Conservation (phyloP, 768 basidiomycete genomes). For the Dendrothele bispora region DNA sequence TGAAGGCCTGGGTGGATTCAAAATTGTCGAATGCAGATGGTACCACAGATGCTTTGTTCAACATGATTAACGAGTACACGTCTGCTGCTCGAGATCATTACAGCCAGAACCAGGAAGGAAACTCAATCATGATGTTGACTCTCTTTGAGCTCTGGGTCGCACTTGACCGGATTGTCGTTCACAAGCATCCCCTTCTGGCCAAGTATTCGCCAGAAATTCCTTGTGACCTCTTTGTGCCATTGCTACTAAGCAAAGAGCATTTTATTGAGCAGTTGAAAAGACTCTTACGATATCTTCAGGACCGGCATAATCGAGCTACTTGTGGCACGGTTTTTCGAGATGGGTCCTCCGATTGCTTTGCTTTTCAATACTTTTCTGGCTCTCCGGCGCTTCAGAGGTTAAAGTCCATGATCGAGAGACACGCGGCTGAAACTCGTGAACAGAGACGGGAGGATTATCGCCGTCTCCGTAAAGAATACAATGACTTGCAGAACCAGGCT, state of each 20-base stretch:
- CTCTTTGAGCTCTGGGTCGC: conserved; percentile 49
- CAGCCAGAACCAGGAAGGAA: conserved; percentile 31
- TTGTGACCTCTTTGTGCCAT: conserved; percentile 31
- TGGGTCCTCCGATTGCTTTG: no score
- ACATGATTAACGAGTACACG: conserved; percentile 25
- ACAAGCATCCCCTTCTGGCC: conserved; percentile 34
- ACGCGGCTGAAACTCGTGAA: no score
- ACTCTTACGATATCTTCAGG: conserved; percentile 30
- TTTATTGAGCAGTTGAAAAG: conserved; percentile 25
- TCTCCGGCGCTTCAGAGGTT: no score
- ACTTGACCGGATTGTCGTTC: conserved; percentile 36
- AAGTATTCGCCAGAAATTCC: conserved; percentile 49
- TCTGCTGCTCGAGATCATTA: conserved; percentile 25
- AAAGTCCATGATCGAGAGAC: no score
- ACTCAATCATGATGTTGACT: conserved; percentile 45
- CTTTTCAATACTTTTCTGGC: no score
- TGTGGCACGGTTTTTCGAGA: no score
- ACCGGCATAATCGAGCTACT: no score
- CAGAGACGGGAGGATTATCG: no score
- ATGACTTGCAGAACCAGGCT: no score
- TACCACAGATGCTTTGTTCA: conserved; percentile 21
- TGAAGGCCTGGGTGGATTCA: conserved; percentile 37
- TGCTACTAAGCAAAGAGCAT: conserved; percentile 36
- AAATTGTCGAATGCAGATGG: conserved; percentile 12
- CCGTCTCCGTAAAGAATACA: no score